Evolutionary conservation across 176 grass and related monocot species (phyloP).

Genomic region (Lolium multiflorum): DNA sequence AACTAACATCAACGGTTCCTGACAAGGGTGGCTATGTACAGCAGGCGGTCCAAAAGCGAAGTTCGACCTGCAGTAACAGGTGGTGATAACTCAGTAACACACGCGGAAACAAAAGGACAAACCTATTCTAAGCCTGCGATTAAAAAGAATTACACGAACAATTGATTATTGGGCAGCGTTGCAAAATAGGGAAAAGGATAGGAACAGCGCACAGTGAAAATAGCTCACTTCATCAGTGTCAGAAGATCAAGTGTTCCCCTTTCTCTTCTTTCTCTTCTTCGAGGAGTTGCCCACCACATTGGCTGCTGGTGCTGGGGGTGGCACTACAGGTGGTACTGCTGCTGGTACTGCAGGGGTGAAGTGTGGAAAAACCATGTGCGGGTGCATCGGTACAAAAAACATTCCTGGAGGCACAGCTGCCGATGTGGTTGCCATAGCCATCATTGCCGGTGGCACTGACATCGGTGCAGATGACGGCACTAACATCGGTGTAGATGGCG

Average conservation of each 20-base stretch:
- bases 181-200: background rate
- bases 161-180: background rate
- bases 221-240: slow-evolving; percentile 29
- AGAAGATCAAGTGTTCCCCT: slow-evolving; percentile 50
- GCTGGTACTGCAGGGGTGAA: slow-evolving; percentile 51
- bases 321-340: slow-evolving; percentile 49
- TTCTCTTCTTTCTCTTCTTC: slow-evolving; percentile 82
- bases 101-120: background rate
- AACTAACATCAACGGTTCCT: background rate
- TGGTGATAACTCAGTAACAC: background rate
- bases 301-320: slow-evolving; percentile 34
- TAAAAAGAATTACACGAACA: background rate
- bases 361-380: slow-evolving; percentile 70
- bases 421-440: slow-evolving; percentile 55
- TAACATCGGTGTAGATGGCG: slow-evolving; percentile 40
- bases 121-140: slow-evolving; percentile 2
- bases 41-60: background rate
- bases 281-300: slow-evolving; percentile 37
- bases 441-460: slow-evolving; percentile 42
- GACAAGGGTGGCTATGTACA: slow-evolving; percentile 8
- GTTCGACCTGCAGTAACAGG: background rate
- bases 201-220: background rate
- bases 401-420: slow-evolving; percentile 57
- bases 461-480: slow-evolving; percentile 41
- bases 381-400: slow-evolving; percentile 68